Base-by-base conservation (phyloP, 306 rosid genomes). In the Carpinus fangiana region DNA sequence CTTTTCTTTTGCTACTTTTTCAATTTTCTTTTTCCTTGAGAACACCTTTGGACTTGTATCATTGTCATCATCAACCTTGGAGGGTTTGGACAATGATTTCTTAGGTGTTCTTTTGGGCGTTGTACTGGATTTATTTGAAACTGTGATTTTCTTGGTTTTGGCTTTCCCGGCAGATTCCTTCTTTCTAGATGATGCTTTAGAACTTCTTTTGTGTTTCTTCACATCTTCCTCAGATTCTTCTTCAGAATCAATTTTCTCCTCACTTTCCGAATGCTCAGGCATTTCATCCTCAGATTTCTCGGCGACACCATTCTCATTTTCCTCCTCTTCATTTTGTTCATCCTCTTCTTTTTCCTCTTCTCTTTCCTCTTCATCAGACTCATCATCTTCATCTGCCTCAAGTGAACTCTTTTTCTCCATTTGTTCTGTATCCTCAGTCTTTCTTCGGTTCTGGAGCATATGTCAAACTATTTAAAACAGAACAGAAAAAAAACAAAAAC, bases 241-340 rank as follows among this genome's bases (percentile, higher is more conserved):
- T 67, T 80, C 96, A 79, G 93, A 87, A 43, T 90, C 96, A 82
- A 43, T 84, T 79, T 81, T 85, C 38, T 86, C 89, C 78, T 89
- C 97, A 81, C 97, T 91, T 79, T 78, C 93, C 70, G 91, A 89
- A 78, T 81, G 84, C 84, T 90, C 92, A 12, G 82, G 84, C 41
- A 53, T 78, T 76, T 91, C 96, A 65, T 93, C 98, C 67, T 95
- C 97, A 41, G 94, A 91, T 77, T 93, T 91, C 23, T 84, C 98
- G 5, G 81, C 76, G 53, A 87, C 78, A 45, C 88, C 98, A 84
- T 90, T 89, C 28, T 91, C 94, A 47, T 84, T 86, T 79, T 90
- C 96, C 83, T 90, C 90, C 72, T 84, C 93, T 54, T 47, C 78
- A 28, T 85, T 88, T 81, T 90, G 86, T 51, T 94, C 84, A 72